phyloP scores from a whole-genome alignment of 2,329 filamentous ascomycete species.

The Epichloe festucae region DNA sequence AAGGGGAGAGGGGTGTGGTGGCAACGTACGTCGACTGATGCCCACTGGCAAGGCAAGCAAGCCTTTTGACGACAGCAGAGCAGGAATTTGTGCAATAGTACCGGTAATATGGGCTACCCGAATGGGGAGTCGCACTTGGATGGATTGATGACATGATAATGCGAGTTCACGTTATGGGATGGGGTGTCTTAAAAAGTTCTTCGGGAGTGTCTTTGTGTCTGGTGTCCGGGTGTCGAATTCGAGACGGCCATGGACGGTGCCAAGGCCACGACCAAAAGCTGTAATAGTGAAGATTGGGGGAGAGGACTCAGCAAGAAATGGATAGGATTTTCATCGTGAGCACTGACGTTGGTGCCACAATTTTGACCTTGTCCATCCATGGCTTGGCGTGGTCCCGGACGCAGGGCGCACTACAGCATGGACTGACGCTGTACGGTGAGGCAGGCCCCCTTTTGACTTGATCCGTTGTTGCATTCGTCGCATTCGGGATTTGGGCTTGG shows the following conservation, averaged over 20 bases:
- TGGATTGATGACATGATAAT: too few species aligned
- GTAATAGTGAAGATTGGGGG: too few species aligned
- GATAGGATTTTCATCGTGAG: not conserved
- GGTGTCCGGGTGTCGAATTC: not conserved
- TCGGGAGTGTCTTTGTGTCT: not conserved
- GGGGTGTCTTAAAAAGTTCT: not conserved
- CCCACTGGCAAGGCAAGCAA: not conserved
- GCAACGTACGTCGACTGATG: too few species aligned
- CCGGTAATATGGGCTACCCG: too few species aligned
- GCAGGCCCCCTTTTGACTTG: too few species aligned
- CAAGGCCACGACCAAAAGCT: not conserved
- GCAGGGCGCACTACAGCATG: too few species aligned
- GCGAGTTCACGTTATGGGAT: not conserved
- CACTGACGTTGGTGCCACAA: not conserved
- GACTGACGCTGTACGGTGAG: too few species aligned
- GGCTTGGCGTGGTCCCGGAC: too few species aligned
- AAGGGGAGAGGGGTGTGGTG: not conserved
- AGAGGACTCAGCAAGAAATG: not conserved
- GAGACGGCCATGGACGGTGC: not conserved
- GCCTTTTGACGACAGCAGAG: not conserved
- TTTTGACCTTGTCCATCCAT: not conserved
- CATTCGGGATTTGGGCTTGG: too few species aligned
- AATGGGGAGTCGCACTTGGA: too few species aligned
- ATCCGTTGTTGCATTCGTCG: too few species aligned
- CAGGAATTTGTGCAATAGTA: not conserved